Evolutionary conservation across 2,329 filamentous ascomycete genomes (phyloP), one percentile per base, ranked within the genome.

Genomic region (Fusarium cicatricum): DNA sequence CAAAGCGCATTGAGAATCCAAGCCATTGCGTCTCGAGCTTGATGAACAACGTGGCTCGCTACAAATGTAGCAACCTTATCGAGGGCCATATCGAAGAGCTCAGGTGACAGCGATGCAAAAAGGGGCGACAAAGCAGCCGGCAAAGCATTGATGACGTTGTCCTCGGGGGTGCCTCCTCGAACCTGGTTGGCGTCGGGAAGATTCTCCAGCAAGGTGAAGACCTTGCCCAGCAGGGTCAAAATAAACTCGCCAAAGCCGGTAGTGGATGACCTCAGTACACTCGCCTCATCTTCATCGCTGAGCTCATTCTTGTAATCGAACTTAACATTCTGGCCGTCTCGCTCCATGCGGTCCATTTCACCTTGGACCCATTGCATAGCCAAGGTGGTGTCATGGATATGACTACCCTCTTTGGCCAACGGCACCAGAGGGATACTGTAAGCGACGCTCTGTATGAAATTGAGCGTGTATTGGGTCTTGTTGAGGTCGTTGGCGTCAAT

Each of bases 401-500:
- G 85, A 40, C 85, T 83, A 50, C 83, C 80, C 39, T 88, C 86
- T 3, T 66, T 73, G 12, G 62, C 69, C 44, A 99, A 78, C 56
- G 96, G 90, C 53, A 90, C 87, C 70, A 99, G 91, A 0, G 95
- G 96, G 46, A 99, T 96, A 69, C 94, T 96, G 78, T 97, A 98
- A 55, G 92, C 94, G 11, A 98, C 91, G 53, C 91, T 90, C 74
- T 98, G 94, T 52, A 99, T 95, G 72, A 97, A 97, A 64, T 93
- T 91, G 53, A 99, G 81, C 0, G 95, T 96, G 74, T 97, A 91
- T 66, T 97, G 85, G 1, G 95, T 98, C 81, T 99, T 99, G 71
- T 95, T 93, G 21, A 99, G 79, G 75, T 99, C 95, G 71, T 99
- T 99, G 61, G 96, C 93, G 75, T 99, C 96, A 54, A 99, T 96